Evolutionary conservation across 176 grass and related monocot genomes (phyloP), one percentile per base, ranked within the genome.

Genomic region (Aegilops umbellulata): DNA sequence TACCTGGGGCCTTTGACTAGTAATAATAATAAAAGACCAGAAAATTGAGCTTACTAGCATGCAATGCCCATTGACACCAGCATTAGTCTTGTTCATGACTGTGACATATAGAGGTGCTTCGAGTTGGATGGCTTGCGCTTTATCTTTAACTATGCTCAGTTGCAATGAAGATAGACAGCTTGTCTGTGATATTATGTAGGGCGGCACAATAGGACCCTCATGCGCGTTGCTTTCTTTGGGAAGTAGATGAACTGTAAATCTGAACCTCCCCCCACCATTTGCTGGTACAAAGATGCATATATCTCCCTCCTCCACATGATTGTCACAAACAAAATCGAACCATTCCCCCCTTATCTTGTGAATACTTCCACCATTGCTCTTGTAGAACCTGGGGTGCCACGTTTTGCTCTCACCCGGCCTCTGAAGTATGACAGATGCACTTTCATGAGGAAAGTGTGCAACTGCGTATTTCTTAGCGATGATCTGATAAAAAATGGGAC

Each of bases 301-400:
- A 51, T 94, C 87, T 23, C 53, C 93, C 30, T 80, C 85, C 23
- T 53, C 80, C 44, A 94, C 69, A 32, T 36, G 84, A 60, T 95
- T 92, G 29, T 94, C 90, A 17, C 2, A 19, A 30, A 90, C 87
- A 80, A 92, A 94, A 16, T 69, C 29, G 36, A 41, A 20, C 93
- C 93, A 94, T 1, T 73, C 25, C 39, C 89, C 90, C 16, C 11
- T 76, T 60, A 89, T 72, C 23, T 80, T 79, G 13, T 27, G n/a
- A 4, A 4, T 2, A 32, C 19, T n/a, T n/a, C n/a, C 1, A 60
- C 77, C 12, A 17, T 63, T 72, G n/a, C 29, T 39, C 65, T 46
- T 69, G 36, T 86, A 79, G 62, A 85, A 86, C 30, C 1, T 74
- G 10, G 88, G 78, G 35, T 60, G 22, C 93, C 93, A 95, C 31